Evolutionary conservation across 306 rosid genomes (phyloP).

Genomic region (Quercus agrifolia): DNA sequence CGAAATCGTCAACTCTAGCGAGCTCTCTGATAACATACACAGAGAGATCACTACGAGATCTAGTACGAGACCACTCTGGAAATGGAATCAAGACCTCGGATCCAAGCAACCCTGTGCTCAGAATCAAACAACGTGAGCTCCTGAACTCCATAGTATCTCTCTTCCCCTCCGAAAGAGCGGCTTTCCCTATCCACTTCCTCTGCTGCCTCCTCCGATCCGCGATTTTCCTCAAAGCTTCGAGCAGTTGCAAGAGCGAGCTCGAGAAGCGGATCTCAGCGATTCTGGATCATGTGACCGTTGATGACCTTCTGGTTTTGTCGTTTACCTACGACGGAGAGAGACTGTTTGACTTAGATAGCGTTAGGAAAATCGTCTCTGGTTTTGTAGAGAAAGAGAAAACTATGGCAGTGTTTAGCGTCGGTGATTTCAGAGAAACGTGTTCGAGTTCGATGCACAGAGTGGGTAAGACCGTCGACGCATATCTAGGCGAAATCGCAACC

Average conservation of each 20-base stretch:
- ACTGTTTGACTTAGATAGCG: constrained; percentile 73
- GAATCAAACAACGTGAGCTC: constrained; percentile 44
- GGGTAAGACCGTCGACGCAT: constrained; percentile 53
- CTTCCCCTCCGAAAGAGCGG: constrained; percentile 70
- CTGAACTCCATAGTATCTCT: constrained; percentile 56
- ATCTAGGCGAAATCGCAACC: constrained; percentile 61
- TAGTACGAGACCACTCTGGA: constrained; percentile 82
- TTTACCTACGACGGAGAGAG: constrained; percentile 83
- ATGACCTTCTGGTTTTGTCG: constrained; percentile 64
- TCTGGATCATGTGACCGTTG: constrained; percentile 71
- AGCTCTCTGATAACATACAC: constrained; percentile 66
- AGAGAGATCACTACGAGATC: constrained; percentile 68
- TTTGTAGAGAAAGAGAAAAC: constrained; percentile 72
- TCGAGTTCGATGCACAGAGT: constrained; percentile 59
- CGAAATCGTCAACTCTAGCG: constrained; percentile 45
- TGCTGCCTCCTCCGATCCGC: constrained; percentile 89
- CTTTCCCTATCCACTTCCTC: constrained; percentile 79
- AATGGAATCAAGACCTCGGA: constrained; percentile 9
- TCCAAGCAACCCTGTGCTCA: constrained; percentile 19
- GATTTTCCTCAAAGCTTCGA: constrained; percentile 50
- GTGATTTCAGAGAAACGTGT: constrained; percentile 37
- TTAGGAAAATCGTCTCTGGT: constrained; percentile 53
- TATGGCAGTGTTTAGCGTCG: constrained; percentile 57
- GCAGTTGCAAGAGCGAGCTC: constrained; percentile 53
- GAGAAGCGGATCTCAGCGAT: constrained; percentile 62